phyloP scores from a whole-genome alignment of 192 early-diverging fungal species.

The Coemansia sp. region DNA sequence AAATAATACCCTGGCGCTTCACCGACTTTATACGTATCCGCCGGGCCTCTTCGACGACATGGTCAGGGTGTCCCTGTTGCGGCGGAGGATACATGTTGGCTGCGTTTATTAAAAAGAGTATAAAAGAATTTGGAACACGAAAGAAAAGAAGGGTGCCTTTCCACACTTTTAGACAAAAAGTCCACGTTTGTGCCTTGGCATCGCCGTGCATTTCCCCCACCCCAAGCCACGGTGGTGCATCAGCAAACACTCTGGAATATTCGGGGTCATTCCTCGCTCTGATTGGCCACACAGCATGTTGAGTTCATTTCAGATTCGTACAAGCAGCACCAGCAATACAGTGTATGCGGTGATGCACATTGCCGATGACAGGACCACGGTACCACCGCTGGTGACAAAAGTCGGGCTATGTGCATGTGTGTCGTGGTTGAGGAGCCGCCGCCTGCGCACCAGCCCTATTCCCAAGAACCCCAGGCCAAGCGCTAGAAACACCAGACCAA shows the following conservation, averaged over 20 bases:
- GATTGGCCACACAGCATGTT: too few species aligned
- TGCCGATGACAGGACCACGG: conserved; percentile 29
- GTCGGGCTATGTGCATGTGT: conserved; percentile 31
- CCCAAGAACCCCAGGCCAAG: conserved; percentile 46
- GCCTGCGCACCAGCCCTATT: conserved; percentile 42
- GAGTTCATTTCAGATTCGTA: conserved; percentile 21
- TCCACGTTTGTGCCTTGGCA: neutral
- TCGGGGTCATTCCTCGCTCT: too few species aligned
- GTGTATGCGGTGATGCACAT: conserved; percentile 47
- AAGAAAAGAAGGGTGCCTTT: neutral
- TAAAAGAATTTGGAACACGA: neutral
- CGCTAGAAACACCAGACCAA: conserved; percentile 51
- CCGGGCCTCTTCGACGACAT: conserved; percentile 30
- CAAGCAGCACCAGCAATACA: conserved; percentile 38
- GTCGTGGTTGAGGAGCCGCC: conserved; percentile 27
- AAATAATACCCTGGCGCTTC: conserved; percentile 32
- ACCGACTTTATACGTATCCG: conserved; percentile 23
- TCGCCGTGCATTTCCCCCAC: neutral
- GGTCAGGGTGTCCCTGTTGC: conserved; percentile 17
- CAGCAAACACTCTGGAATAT: too few species aligned
- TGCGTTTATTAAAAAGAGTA: neutral
- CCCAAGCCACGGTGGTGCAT: too few species aligned
- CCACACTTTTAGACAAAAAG: neutral
- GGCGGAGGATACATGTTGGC: conserved; percentile 24
- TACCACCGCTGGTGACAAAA: conserved; percentile 41